Conservation (phyloP, 805 yeast genomes). For the Cyberlindnera mrakii region DNA sequence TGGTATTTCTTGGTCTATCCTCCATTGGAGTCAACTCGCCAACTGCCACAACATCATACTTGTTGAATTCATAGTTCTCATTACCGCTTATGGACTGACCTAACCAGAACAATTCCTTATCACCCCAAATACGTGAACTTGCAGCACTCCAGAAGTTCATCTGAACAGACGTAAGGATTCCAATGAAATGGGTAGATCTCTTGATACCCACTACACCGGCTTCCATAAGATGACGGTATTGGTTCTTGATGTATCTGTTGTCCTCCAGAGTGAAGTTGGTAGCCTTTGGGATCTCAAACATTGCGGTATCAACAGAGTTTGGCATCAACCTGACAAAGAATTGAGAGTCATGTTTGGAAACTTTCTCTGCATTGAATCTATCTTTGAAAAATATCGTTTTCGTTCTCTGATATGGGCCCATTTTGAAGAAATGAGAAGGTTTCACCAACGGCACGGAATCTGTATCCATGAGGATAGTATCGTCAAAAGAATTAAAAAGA, state of each 20-base stretch:
- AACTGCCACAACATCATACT: slow-evolving; percentile 31
- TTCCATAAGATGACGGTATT: slow-evolving; percentile 29
- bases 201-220: slow-evolving; percentile 30
- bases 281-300: slow-evolving; percentile 26
- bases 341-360: slow-evolving; percentile 22
- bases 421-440: slow-evolving; percentile 28
- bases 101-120: slow-evolving; percentile 73
- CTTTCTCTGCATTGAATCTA: slow-evolving; percentile 19
- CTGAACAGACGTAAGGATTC: slow-evolving; percentile 18
- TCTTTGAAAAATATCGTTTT: slow-evolving; percentile 41
- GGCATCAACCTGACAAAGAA: slow-evolving; percentile 41
- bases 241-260: slow-evolving; percentile 31
- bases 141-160: slow-evolving; percentile 35
- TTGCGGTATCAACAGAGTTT: slow-evolving; percentile 27
- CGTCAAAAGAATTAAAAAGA: slow-evolving; percentile 52
- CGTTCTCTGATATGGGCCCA: slow-evolving; percentile 29
- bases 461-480: slow-evolving; percentile 48
- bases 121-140: slow-evolving; percentile 64
- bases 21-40: slow-evolving; percentile 27
- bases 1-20: slow-evolving; percentile 15
- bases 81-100: slow-evolving; percentile 44
- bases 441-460: slow-evolving; percentile 40
- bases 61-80: slow-evolving; percentile 32
- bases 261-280: slow-evolving; percentile 25
- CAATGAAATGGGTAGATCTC: slow-evolving; percentile 20